Base-by-base conservation (phyloP, 257 asterid species). In the Solanum clarkiae region DNA sequence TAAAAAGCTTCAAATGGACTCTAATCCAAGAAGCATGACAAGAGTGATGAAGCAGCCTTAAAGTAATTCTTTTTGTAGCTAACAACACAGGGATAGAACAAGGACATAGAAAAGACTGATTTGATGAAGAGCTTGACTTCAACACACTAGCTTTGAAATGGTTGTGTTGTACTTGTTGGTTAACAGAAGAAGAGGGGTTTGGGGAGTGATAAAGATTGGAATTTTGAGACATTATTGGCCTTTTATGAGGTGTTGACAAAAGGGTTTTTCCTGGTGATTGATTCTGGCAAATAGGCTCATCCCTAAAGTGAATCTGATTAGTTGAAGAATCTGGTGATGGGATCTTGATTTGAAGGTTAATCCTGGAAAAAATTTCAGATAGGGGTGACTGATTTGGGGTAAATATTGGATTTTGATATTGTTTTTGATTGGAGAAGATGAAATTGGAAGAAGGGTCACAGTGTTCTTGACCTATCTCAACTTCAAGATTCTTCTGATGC, bases 31-130 rank as follows among this genome's bases (percentile, higher is more conserved):
- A 84, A 80, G 86, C 71, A 65, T 49, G 89, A 85, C 90, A 86
- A 63, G 91, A 90, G 71, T 90, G 89, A 77, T 90, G 88, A 22
- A 88, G 84, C 54, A 87, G 74, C 71, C 72, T 87, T 29, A 88
- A 88, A 44, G 90, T 88, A 29, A 90, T 84, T 42, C 89, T 90
- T 65, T 86, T 90, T 20, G 90, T 90, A 14, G 92, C 89, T 69
- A 88, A 82, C 72, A 87, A 62, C 42, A 88, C 84, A 47, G 87
- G 87, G 26, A 89, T 70, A 36, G 89, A 86, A 72, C 90, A 86
- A 54, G 90, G 72, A 75, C 90, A 88, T 16, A 84, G 62, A 44
- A 81, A 84, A 63, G 86, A 84, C 60, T 84, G 86, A 24, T 72
- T 75, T 54, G 82, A 29, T 3, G 88, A 81, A 80, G 79, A 57